Percentiles rank a stretch among this genome's conserved stretches.
Evolutionary conservation across 495 filamentous ascomycete species (phyloP).

Genomic region (Thermochaetoides thermophila): DNA sequence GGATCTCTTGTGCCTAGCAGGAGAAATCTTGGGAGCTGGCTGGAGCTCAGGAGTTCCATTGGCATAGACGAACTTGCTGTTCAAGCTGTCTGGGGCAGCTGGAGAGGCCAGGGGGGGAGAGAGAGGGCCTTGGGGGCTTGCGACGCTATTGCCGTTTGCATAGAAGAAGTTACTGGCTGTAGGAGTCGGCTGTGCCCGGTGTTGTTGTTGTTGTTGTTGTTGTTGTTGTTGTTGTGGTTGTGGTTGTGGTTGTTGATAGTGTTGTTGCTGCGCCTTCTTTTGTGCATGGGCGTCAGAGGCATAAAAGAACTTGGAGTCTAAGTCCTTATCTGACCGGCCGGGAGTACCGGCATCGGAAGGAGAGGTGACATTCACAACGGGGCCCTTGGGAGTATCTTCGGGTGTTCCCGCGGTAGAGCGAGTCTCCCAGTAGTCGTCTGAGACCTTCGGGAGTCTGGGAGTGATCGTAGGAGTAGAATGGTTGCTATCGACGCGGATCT

Average conservation of each 20-base stretch:
- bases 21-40: slow-evolving; percentile 10
- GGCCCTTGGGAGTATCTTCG: slow-evolving; percentile 15
- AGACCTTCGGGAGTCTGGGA: too few relatives aligned
- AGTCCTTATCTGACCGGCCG: slow-evolving; percentile 12
- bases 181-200: too few relatives aligned
- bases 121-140: slow-evolving; percentile 15
- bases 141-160: slow-evolving; percentile 30
- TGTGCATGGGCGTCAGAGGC: slow-evolving; percentile 52
- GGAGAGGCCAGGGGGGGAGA: slow-evolving; percentile 20
- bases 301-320: slow-evolving; percentile 59
- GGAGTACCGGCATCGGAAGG: slow-evolving; percentile 17
- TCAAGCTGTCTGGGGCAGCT: slow-evolving; percentile 17
- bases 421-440: slow-evolving; percentile 27
- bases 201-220: too few relatives aligned
- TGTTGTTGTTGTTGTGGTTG: too few relatives aligned
- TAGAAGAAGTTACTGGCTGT: slow-evolving; percentile 42
- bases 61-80: slow-evolving; percentile 67
- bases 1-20: slow-evolving; percentile 18
- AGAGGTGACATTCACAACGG: slow-evolving; percentile 20
- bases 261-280: too few relatives aligned
- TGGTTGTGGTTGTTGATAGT: too few relatives aligned
- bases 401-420: slow-evolving; percentile 20
- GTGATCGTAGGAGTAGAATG: slow-evolving; percentile 48
- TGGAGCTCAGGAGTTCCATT: slow-evolving; percentile 35
- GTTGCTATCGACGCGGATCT: slow-evolving; percentile 47